These are phyloP conservation scores for Tricholoma bakamatsutake DNA, from an alignment of 768 basidiomycete species.

Conservation along the genomic window DNA sequence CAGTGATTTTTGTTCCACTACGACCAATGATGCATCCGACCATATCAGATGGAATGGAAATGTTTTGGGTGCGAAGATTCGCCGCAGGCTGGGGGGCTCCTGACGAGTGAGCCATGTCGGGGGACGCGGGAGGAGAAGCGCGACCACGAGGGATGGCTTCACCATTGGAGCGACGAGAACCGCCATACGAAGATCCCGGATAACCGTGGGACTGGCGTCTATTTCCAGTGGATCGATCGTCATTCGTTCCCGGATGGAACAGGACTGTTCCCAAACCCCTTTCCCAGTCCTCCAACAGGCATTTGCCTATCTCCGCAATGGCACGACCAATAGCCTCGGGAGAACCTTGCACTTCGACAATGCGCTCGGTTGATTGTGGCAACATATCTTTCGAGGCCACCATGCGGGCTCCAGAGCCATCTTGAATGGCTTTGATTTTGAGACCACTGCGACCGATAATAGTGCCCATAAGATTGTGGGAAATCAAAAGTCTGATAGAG, in stretches of 20 bases:
- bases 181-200: slow-evolving; percentile 34
- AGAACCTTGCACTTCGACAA: slow-evolving; percentile 95
- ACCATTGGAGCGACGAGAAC: slow-evolving; percentile 61
- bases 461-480: slow-evolving; percentile 98
- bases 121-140: slow-evolving; percentile 40
- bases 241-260: slow-evolving; percentile 89
- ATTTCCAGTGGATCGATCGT: slow-evolving; percentile 48
- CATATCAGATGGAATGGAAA: slow-evolving; percentile 99
- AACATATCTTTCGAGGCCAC: slow-evolving; percentile 99
- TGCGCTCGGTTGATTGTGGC: slow-evolving; percentile 97
- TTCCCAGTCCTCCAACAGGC: slow-evolving; percentile 96
- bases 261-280: slow-evolving; percentile 89
- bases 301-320: slow-evolving; percentile 93
- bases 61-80: slow-evolving; percentile 96
- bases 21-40: slow-evolving; percentile 96
- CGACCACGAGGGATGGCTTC: slow-evolving; percentile 42
- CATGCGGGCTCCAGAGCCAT: slow-evolving; percentile 94
- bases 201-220: slow-evolving; percentile 52
- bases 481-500: slow-evolving; percentile 94
- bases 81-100: slow-evolving; percentile 53
- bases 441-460: slow-evolving; percentile 94
- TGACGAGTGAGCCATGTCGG: slow-evolving; percentile 39
- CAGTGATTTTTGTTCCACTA: slow-evolving; percentile 96
- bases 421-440: slow-evolving; percentile 99
- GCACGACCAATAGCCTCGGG: slow-evolving; percentile 91